These are phyloP conservation scores for Chlorophyllum brunneum DNA, from an alignment of 768 basidiomycete genomes.

Conservation along the genomic window DNA sequence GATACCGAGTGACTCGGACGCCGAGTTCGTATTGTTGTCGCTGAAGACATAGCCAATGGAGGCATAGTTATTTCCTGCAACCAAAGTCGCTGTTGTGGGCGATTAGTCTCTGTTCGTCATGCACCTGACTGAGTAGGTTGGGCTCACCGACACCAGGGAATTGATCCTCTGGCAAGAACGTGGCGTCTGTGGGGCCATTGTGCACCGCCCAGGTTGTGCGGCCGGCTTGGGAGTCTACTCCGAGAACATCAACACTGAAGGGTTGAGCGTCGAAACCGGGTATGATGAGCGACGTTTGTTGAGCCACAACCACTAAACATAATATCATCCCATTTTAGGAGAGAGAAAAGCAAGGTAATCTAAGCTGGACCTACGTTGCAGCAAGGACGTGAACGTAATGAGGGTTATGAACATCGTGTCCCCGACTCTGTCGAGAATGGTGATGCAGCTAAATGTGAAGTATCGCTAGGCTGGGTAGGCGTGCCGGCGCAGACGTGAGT, in stretches of 20 bases:
- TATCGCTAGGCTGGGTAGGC: background rate
- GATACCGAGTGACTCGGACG: background rate
- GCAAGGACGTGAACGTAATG: background rate
- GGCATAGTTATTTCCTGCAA: background rate
- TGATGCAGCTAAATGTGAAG: background rate
- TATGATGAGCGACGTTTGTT: conserved; percentile 22
- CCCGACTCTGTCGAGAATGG: conserved; percentile 3
- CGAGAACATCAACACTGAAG: conserved; percentile 25
- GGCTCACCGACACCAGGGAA: conserved; percentile 6
- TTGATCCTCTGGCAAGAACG: background rate
- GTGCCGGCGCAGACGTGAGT: background rate
- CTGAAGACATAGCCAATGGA: background rate
- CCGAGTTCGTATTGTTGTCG: background rate
- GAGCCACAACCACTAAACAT: conserved; percentile 17
- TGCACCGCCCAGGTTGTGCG: conserved; percentile 24
- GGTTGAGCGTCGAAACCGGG: conserved; percentile 26
- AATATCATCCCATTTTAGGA: too few relatives aligned
- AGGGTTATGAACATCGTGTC: background rate
- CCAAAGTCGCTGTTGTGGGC: background rate
- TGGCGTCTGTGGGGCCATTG: conserved; percentile 4
- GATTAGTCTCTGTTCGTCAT: background rate
- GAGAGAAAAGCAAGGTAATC: background rate
- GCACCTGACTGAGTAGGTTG: too few relatives aligned
- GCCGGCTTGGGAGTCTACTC: conserved; percentile 20
- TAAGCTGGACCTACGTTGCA: conserved; percentile 1